Evolutionary conservation across 257 asterid genomes (phyloP), one percentile per base, ranked within the genome.

Genomic region (Lavandula angustifolia): DNA sequence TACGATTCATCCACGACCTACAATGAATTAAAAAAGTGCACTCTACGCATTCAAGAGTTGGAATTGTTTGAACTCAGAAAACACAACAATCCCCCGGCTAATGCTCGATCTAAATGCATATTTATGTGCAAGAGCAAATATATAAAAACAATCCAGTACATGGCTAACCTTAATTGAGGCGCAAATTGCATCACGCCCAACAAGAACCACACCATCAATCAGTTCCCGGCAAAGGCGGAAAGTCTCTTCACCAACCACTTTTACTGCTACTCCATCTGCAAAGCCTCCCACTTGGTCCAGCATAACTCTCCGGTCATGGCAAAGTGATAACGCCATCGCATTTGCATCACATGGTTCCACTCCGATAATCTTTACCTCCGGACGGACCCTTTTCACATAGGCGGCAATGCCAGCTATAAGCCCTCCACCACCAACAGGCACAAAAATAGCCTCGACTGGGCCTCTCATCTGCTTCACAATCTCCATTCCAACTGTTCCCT

Each of bases 401-500:
- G 97, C 92, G 76, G 97, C 95, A 80, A 90, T 85, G 41, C 97
- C 97, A 50, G 95, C 97, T 56, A 85, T 87, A 62, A 90, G 89
- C 37, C 97, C 97, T 33, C 97, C 97, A 38, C 97, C 97, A 16
- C 97, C 97, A 42, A 90, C 85, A 29, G 95, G 97, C 50, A 90
- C 97, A 69, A 90, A 85, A 49, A 90, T 79, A 37, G 97, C 94
- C 69, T 90, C 85, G 48, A 84, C 29, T 34, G 86, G 84, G 37
- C 75, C 82, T 50, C 77, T 78, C 82, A 81, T 71, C 67, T 90
- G 97, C 51, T 90, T 81, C 67, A 87, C 73, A 42, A 90, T 87
- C 80, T 90, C 97, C 97, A 87, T 90, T 67, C 97, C 97, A 54
- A 90, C 81, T 29, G 97, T 90, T 71, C 95, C 97, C 74, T 90